Evolutionary conservation across 352 stramenopile genomes (phyloP).

Genomic region (Globisporangium cylindrosporum): DNA sequence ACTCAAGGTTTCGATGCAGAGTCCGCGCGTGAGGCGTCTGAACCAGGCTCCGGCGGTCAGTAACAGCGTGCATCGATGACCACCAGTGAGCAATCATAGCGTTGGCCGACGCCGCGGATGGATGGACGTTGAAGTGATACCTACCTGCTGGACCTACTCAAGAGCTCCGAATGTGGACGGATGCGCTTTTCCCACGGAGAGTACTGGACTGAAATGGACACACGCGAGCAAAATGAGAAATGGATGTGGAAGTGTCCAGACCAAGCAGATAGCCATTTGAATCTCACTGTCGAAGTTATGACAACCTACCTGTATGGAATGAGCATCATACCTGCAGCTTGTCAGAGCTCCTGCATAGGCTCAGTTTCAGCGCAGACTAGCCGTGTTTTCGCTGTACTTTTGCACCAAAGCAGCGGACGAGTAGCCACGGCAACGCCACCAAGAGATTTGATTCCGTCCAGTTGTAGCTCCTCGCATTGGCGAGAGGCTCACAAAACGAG

Average conservation of each 20-base stretch:
- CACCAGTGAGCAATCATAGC: background rate
- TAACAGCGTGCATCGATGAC: background rate
- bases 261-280: background rate
- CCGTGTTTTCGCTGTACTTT: background rate
- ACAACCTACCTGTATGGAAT: background rate
- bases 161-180: background rate
- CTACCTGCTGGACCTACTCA: background rate
- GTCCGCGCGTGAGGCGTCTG: conserved; percentile 7
- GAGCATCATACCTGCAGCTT: background rate
- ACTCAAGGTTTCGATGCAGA: background rate
- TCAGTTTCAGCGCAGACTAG: too few species aligned
- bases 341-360: background rate
- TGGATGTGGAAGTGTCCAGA: background rate
- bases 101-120: background rate
- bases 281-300: background rate
- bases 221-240: background rate
- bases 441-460: background rate
- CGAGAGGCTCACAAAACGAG: background rate
- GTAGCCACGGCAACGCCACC: background rate
- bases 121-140: background rate
- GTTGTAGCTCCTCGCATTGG: background rate
- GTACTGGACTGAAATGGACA: background rate
- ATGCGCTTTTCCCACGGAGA: background rate
- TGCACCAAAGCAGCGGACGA: background rate
- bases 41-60: background rate